Conservation (phyloP, 257 asterid species). For the Linaria vulgaris region DNA sequence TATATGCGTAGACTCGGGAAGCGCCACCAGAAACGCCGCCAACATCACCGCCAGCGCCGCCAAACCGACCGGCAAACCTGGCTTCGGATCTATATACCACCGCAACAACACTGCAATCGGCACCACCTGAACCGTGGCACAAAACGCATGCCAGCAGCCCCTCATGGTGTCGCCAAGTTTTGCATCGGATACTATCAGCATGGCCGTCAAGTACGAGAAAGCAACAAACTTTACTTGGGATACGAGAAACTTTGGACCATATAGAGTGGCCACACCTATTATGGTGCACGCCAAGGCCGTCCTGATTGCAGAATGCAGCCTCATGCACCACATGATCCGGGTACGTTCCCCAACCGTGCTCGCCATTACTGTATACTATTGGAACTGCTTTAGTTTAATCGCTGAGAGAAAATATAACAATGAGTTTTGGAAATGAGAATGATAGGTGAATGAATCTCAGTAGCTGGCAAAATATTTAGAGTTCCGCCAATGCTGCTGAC, state of each 20-base stretch:
- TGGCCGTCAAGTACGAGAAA: constrained; percentile 53
- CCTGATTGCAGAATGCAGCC: constrained; percentile 51
- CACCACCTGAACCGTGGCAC: constrained; percentile 53
- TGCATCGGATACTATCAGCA: constrained; percentile 50
- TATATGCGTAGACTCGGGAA: constrained; percentile 47
- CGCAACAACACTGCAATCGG: constrained; percentile 44
- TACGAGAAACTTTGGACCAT: constrained; percentile 39
- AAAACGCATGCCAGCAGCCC: constrained; percentile 59
- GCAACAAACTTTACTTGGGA: constrained; percentile 41
- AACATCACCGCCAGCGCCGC: constrained; percentile 40
- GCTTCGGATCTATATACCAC: constrained; percentile 27
- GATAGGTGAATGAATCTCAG: constrained; percentile 4
- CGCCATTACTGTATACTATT: constrained; percentile 4
- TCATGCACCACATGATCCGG: constrained; percentile 52
- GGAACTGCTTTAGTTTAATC: neutral
- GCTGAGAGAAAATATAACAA: neutral
- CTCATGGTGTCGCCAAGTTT: constrained; percentile 50
- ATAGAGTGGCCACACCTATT: constrained; percentile 53
- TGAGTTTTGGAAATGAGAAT: constrained; percentile 3
- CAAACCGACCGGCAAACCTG: constrained; percentile 22
- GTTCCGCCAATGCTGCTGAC: neutral
- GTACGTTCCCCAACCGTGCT: constrained; percentile 44
- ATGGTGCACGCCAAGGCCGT: constrained; percentile 53
- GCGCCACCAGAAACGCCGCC: constrained; percentile 47
- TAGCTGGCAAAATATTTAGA: constrained; percentile 7